Conservation (phyloP, 2,329 filamentous ascomycete species). For the Pestalotiopsis sp. region DNA sequence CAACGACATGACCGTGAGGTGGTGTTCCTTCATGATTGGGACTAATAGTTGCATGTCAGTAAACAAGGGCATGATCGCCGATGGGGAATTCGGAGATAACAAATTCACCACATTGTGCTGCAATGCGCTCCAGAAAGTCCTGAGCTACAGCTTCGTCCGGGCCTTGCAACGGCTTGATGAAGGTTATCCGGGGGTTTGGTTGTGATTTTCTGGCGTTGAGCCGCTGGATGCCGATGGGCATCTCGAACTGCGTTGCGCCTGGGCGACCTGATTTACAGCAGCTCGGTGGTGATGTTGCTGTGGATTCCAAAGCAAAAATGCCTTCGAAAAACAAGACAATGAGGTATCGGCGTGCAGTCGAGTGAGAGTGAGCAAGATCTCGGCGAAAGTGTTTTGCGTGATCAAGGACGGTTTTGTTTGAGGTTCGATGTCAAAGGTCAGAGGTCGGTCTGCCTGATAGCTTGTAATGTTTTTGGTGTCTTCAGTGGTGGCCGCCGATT, state of each 20-base stretch:
- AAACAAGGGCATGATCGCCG: background rate
- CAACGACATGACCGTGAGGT: slow-evolving; percentile 66
- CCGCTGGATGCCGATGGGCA: slow-evolving; percentile 78
- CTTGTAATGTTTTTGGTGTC: background rate
- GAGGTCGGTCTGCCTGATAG: background rate
- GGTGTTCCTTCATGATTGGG: slow-evolving; percentile 69
- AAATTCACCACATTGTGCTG: slow-evolving; percentile 70
- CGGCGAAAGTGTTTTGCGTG: background rate
- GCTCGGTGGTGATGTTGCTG: too few species aligned
- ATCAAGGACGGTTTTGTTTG: background rate
- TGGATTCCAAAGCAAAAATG: background rate
- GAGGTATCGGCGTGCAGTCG: background rate
- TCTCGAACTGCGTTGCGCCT: slow-evolving; percentile 34
- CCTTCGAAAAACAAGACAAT: background rate
- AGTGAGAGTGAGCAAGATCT: background rate
- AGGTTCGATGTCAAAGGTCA: background rate
- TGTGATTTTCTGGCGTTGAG: slow-evolving; percentile 74
- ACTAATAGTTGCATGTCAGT: slow-evolving; percentile 34
- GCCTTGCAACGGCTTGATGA: slow-evolving; percentile 78
- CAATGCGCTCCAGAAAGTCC: slow-evolving; percentile 74
- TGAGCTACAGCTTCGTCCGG: slow-evolving; percentile 62
- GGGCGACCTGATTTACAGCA: too few species aligned
- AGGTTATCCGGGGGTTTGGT: slow-evolving; percentile 77
- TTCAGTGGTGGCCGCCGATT: background rate
- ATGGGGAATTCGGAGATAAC: background rate